Conservation (phyloP, 495 filamentous ascomycete species). For the Neurospora sp. region DNA sequence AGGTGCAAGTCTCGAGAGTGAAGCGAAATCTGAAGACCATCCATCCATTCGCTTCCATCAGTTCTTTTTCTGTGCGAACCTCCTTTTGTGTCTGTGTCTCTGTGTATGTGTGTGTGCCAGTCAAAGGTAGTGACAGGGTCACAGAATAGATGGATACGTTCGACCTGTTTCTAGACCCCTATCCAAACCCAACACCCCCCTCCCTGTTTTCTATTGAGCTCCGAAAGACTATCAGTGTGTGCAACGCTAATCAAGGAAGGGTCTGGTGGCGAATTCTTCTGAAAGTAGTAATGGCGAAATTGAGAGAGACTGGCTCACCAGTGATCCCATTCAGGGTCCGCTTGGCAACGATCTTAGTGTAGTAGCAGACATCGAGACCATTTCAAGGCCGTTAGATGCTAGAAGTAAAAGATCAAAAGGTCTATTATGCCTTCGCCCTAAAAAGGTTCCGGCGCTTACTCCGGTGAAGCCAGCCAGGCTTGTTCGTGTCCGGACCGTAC, state of each 20-base stretch:
- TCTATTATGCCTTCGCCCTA: background rate
- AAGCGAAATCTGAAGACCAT: background rate
- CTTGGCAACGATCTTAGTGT: background rate
- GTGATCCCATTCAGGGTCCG: background rate
- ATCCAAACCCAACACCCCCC: background rate
- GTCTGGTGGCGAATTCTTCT: background rate
- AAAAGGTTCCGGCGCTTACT: background rate
- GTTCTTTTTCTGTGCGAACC: background rate
- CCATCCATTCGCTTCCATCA: background rate
- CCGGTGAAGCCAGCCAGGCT: background rate
- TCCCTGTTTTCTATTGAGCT: background rate
- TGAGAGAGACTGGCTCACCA: background rate
- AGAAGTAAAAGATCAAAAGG: background rate
- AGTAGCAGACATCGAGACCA: background rate
- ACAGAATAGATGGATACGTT: background rate
- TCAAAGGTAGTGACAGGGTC: background rate
- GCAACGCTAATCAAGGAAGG: background rate
- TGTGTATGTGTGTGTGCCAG: background rate
- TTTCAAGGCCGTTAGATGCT: background rate
- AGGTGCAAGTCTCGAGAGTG: background rate
- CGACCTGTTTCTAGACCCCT: background rate
- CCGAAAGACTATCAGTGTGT: background rate
- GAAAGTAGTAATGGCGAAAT: background rate
- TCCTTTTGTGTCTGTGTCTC: background rate
- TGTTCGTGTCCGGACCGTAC: background rate